A percentile compares a stretch with the other conserved stretches of the same genome.
These are phyloP conservation scores for Dacryopinax primogenitus DNA, from an alignment of 768 basidiomycete species.

Conservation along the genomic window DNA sequence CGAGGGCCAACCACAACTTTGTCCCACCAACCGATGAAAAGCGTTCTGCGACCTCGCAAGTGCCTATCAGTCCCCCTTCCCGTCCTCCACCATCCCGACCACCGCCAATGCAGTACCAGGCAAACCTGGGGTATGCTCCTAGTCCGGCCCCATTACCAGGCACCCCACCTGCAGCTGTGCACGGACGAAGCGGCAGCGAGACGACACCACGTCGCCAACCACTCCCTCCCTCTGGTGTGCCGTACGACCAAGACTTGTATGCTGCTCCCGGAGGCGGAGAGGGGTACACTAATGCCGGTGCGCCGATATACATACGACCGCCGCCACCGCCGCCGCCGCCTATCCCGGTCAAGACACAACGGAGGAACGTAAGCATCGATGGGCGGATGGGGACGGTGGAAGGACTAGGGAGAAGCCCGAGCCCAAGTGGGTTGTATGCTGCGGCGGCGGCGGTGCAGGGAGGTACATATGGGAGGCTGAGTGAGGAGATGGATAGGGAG, in stretches of 20 bases:
- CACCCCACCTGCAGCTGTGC: neutral
- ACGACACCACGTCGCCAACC: neutral
- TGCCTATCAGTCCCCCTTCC: neutral
- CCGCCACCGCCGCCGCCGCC: neutral
- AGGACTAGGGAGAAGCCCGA: neutral
- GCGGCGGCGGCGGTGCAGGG: neutral
- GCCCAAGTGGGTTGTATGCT: neutral
- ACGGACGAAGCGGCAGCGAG: neutral
- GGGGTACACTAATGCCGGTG: neutral
- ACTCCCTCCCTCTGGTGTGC: neutral
- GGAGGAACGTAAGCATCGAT: neutral
- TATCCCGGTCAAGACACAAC: neutral
- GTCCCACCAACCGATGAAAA: neutral
- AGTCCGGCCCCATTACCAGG: neutral
- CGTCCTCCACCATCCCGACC: neutral
- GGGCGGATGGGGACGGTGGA: neutral
- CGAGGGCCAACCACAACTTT: neutral
- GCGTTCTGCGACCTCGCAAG: neutral
- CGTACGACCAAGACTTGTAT: neutral
- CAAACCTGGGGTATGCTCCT: neutral
- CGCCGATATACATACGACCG: neutral
- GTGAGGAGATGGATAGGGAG: neutral
- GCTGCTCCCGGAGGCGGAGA: neutral
- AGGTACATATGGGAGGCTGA: neutral
- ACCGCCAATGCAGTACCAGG: neutral